Evolutionary conservation across 805 yeast genomes (phyloP), one percentile per base, ranked within the genome.

Genomic region (Suhomyces canberraensis): DNA sequence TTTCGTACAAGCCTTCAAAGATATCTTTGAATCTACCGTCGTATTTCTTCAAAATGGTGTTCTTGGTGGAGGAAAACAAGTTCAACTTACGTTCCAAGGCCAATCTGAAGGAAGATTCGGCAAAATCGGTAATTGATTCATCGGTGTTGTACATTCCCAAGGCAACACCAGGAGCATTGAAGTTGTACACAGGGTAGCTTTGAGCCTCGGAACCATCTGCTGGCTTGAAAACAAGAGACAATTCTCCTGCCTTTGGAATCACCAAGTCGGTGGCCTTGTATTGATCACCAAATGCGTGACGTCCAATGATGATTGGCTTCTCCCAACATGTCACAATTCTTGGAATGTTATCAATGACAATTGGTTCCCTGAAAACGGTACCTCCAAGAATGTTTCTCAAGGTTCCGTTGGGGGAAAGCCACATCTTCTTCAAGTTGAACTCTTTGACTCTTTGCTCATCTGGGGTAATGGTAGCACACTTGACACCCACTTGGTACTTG

Each of bases 281-380:
- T 63, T 84, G 91, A 58, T 84, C 93, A 46, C 89, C 91, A 54
- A 77, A 81, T 11, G 91, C 91, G 46, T 84, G 93, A 77, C 93
- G 80, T 40, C 93, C 93, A 49, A 84, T 84, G 37, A 84, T 79
- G 52, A 84, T 84, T 42, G 91, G 91, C 54, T 83, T 75, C 54
- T 81, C 79, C 93, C 93, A 84, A 24, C 80, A 78, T 21, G 88
- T 87, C 28, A 84, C 79, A 39, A 84, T 66, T 54, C 93, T 69
- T 39, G 93, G 93, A 35, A 84, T 77, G 56, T 81, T 78, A 29
- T 83, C 81, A 47, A 84, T 83, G 39, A 84, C 84, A 55, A 84
- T 84, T 37, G 90, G 87, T 57, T 84, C 93, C 63, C 93, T 76
- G 64, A 84, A 84, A 21, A 84, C 91, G 16, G 93, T 84, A 50